Percentiles rank a stretch among this genome's conserved stretches.
These are phyloP conservation scores for Bothriochloa decipiens DNA, from an alignment of 176 grass and related monocot species.

Conservation along the genomic window DNA sequence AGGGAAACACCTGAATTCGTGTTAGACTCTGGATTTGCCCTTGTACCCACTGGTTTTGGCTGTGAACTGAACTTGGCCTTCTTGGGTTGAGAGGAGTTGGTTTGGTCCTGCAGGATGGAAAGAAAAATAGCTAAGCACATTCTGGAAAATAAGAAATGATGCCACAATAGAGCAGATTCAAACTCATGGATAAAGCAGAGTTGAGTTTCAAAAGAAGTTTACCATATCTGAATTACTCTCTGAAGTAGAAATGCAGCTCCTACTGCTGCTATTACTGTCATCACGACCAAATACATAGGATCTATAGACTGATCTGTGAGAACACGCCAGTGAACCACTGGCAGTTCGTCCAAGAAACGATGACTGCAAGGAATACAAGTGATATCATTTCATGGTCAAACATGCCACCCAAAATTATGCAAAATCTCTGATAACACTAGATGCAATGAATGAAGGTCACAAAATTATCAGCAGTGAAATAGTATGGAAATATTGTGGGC, in stretches of 20 bases:
- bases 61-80: constrained; percentile 74
- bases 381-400: constrained; percentile 12
- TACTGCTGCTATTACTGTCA: constrained; percentile 77
- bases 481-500: constrained; percentile 1
- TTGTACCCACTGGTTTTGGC: constrained; percentile 47
- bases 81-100: constrained; percentile 51
- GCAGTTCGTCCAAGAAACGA: constrained; percentile 84
- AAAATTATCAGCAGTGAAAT: neutral
- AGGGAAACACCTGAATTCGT: constrained; percentile 57
- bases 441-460: neutral
- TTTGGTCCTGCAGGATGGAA: constrained; percentile 46
- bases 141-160: neutral
- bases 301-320: constrained; percentile 62
- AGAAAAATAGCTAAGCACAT: neutral
- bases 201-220: neutral
- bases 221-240: constrained; percentile 59
- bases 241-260: constrained; percentile 55
- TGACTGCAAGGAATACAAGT: constrained; percentile 52
- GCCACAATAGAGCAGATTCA: neutral
- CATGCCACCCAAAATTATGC: neutral
- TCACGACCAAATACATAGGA: constrained; percentile 86
- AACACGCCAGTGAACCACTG: constrained; percentile 58
- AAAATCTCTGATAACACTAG: neutral
- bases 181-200: neutral
- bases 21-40: constrained; percentile 28